Percentiles rank a stretch among this genome's conserved stretches.
Evolutionary conservation across 179 eudicot species (phyloP).

Genomic region (Patellifolia procumbens): DNA sequence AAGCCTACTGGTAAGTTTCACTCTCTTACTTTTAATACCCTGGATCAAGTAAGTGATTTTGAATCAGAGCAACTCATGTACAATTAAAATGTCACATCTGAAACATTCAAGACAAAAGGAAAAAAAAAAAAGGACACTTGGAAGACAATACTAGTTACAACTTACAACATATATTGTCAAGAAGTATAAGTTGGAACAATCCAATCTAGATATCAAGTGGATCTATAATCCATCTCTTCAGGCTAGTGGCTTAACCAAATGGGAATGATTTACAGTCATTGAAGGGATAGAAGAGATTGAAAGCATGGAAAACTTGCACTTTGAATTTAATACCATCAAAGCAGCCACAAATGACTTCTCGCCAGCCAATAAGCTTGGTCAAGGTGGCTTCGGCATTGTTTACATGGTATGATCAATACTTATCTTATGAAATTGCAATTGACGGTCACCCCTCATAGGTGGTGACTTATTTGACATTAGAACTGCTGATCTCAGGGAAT

Average conservation of each 20-base stretch:
- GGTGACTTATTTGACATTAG: neutral
- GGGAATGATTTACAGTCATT: neutral
- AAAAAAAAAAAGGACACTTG: neutral
- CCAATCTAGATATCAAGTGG: neutral
- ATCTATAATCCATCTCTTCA: neutral
- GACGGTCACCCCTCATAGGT: too few relatives aligned
- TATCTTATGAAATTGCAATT: neutral
- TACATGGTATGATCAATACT: constrained; percentile 38
- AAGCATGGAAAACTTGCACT: constrained; percentile 39
- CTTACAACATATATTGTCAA: neutral
- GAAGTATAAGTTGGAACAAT: neutral
- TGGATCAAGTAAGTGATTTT: neutral
- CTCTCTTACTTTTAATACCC: neutral
- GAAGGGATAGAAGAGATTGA: constrained; percentile 34
- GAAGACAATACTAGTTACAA: neutral
- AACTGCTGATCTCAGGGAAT: constrained; percentile 39
- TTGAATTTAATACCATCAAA: constrained; percentile 33
- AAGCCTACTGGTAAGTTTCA: constrained; percentile 22
- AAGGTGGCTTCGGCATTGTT: constrained; percentile 63
- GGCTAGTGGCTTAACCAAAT: neutral
- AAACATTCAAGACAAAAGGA: neutral
- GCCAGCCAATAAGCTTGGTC: constrained; percentile 41
- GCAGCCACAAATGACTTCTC: constrained; percentile 51
- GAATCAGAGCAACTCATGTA: neutral
- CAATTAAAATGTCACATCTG: neutral